Conservation (phyloP, 257 asterid genomes). For the Scutellaria baicalensis region DNA sequence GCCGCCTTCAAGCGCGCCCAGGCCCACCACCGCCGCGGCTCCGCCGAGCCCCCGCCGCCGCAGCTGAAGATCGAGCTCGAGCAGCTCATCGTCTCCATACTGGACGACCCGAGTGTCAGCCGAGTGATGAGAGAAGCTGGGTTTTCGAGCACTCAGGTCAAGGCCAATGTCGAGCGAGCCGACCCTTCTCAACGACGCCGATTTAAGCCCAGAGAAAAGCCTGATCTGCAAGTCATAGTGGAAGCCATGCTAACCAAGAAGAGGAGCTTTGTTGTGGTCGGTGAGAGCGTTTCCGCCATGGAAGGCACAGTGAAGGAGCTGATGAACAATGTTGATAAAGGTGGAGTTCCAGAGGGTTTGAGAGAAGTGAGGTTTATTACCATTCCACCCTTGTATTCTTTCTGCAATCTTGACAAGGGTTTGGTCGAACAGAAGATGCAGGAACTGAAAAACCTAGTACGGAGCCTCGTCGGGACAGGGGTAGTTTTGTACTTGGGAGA, state of each 20-base stretch:
- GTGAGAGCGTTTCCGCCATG: constrained; percentile 36
- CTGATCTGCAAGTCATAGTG: constrained; percentile 30
- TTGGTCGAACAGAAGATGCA: constrained; percentile 52
- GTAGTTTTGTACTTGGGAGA: constrained; percentile 74
- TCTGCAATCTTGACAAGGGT: constrained; percentile 37
- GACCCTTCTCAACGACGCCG: not conserved
- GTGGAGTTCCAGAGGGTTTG: constrained; percentile 32
- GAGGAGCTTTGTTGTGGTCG: constrained; percentile 42
- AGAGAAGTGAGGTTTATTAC: constrained; percentile 43
- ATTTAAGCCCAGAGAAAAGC: no score
- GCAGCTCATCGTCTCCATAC: constrained; percentile 59
- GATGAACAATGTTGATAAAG: constrained; percentile 44
- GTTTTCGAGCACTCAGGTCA: constrained; percentile 67
- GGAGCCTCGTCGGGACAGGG: constrained; percentile 38
- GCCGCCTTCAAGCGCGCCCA: constrained; percentile 90
- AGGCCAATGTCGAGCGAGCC: constrained; percentile 54
- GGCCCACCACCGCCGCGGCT: constrained; percentile 72
- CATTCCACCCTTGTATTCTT: constrained; percentile 39
- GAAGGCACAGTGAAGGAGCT: constrained; percentile 42
- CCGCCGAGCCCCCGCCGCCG: constrained; percentile 47
- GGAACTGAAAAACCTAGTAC: constrained; percentile 35
- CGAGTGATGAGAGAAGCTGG: constrained; percentile 88
- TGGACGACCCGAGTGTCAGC: constrained; percentile 84
- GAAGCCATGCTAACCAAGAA: constrained; percentile 20
- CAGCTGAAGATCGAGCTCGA: constrained; percentile 60